Evolutionary conservation across 2,329 filamentous ascomycete species (phyloP).

Genomic region (Lasiodiplodia sp.): DNA sequence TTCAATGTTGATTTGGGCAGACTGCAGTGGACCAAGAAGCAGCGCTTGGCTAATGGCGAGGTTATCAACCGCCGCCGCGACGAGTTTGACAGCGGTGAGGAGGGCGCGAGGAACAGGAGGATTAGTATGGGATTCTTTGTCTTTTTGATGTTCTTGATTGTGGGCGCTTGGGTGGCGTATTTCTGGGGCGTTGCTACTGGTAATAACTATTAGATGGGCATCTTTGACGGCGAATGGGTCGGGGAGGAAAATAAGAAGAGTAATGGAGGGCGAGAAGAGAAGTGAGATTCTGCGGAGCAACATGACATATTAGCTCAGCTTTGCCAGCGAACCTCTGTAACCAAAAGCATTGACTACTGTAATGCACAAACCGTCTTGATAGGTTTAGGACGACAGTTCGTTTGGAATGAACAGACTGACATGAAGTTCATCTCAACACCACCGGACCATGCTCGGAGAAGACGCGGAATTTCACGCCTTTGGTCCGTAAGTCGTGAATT

Average conservation of each 20-base stretch:
- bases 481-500: neutral
- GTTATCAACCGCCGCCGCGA: slow-evolving; percentile 54
- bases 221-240: no score
- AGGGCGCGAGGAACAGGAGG: slow-evolving; percentile 48
- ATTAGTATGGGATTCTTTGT: slow-evolving; percentile 54
- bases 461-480: neutral
- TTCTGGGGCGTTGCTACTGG: slow-evolving; percentile 68
- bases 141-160: slow-evolving; percentile 54
- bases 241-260: no score
- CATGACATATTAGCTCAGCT: neutral
- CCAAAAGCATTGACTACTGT: neutral
- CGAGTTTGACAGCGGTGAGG: slow-evolving; percentile 47
- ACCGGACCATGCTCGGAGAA: neutral
- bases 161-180: slow-evolving; percentile 64
- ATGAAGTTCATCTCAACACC: neutral
- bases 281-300: neutral
- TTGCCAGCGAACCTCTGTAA: neutral
- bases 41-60: slow-evolving; percentile 56
- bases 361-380: neutral
- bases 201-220: slow-evolving; percentile 37
- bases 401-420: neutral
- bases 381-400: neutral
- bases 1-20: slow-evolving; percentile 54
- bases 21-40: slow-evolving; percentile 66
- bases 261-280: neutral